Evolutionary conservation across 192 early-diverging fungal genomes (phyloP).

Genomic region (Coemansia sp.): DNA sequence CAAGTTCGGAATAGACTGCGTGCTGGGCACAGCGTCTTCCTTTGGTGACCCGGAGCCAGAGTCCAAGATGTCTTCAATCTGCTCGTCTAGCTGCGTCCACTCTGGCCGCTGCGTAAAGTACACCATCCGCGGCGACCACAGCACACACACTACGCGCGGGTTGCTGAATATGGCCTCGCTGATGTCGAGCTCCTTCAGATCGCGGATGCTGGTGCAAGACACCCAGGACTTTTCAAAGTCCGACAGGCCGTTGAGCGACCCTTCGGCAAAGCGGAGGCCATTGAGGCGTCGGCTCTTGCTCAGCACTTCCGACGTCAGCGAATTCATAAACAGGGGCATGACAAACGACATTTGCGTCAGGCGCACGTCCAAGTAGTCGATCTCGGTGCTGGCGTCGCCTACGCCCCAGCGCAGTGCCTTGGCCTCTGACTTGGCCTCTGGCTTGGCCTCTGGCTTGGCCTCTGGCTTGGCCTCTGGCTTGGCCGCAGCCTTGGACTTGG

Average conservation of each 20-base stretch:
- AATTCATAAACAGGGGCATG: constrained; percentile 42
- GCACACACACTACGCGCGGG: constrained; percentile 39
- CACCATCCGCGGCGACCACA: constrained; percentile 54
- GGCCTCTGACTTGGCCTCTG: constrained; percentile 9
- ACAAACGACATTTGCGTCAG: constrained; percentile 40
- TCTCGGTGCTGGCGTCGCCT: constrained; percentile 51
- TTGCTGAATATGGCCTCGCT: constrained; percentile 38
- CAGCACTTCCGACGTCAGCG: constrained; percentile 1
- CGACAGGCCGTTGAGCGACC: constrained; percentile 13
- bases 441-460: no score
- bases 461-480: constrained; percentile 23
- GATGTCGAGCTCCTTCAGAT: constrained; percentile 45
- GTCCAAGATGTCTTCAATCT: constrained; percentile 25
- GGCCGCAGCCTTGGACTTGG: not conserved
- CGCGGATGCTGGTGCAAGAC: constrained; percentile 33
- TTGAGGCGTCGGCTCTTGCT: constrained; percentile 8
- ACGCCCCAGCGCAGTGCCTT: constrained; percentile 52
- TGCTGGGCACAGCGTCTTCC: not conserved
- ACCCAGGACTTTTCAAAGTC: constrained; percentile 40
- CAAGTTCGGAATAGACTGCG: constrained; percentile 1
- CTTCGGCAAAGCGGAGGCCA: constrained; percentile 28
- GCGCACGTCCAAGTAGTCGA: constrained; percentile 54
- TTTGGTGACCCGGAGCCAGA: not conserved
- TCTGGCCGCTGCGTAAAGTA: constrained; percentile 53
- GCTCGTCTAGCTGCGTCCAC: constrained; percentile 25